Percentiles rank a stretch among this genome's conserved stretches.
Conservation (phyloP, 352 stramenopile genomes). For the Globisporangium irregulare region DNA sequence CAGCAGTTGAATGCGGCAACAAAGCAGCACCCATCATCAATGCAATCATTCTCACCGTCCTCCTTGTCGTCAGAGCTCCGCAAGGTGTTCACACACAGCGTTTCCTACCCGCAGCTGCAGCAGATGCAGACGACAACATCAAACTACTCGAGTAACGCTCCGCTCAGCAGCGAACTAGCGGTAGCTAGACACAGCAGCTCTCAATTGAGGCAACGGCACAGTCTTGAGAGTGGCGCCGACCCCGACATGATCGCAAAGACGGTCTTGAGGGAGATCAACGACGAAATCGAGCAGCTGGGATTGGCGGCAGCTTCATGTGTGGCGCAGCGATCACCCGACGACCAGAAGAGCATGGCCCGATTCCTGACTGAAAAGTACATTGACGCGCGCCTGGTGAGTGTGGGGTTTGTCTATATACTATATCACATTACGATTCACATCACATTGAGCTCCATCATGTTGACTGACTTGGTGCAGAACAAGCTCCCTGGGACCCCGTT, state of each 20-base stretch:
- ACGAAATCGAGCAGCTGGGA: slow-evolving; percentile 40
- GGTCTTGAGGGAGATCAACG: slow-evolving; percentile 38
- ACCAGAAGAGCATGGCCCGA: slow-evolving; percentile 19
- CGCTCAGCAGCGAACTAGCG: background rate
- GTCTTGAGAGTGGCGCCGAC: slow-evolving; percentile 9
- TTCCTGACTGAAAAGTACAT: slow-evolving; percentile 52
- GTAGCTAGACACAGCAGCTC: too few relatives aligned
- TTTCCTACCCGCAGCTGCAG: slow-evolving; percentile 7
- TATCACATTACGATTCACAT: background rate
- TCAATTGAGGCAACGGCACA: background rate
- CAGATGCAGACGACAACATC: background rate
- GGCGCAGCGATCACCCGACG: background rate
- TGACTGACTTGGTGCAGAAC: slow-evolving; percentile 21
- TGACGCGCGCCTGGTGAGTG: slow-evolving; percentile 19
- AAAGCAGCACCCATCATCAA: too few relatives aligned
- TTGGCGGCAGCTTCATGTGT: background rate
- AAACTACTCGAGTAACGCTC: background rate
- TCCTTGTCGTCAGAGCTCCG: slow-evolving; percentile 7
- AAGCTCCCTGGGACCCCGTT: slow-evolving; percentile 47
- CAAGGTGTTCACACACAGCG: slow-evolving; percentile 10
- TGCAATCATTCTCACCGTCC: background rate
- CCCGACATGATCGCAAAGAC: slow-evolving; percentile 36
- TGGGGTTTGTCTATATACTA: background rate
- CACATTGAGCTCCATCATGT: background rate
- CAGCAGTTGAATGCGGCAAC: slow-evolving; percentile 1